Base-by-base conservation (phyloP, 352 stramenopile species). In the Stephanocyclus meneghinianus region DNA sequence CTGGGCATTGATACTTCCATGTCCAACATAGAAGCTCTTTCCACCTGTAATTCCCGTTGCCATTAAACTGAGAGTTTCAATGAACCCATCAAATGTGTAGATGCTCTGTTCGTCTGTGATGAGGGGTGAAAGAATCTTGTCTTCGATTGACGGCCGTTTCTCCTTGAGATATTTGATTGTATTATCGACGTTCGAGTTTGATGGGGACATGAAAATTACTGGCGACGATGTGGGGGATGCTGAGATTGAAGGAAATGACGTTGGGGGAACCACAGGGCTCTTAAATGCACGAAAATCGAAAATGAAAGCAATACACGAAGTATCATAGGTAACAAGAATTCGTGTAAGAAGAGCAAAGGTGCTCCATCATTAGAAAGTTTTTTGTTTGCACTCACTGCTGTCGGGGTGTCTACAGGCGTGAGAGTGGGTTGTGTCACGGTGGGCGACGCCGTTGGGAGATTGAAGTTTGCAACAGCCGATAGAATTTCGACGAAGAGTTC, bases 1-100 rank as follows among this genome's bases (percentile, higher is more conserved):
- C 21, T 51, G 42, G 18, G 26, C 30, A 69, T 71, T 67, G 40
- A n/a, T 69, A 37, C 51, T 47, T 47, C 51, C 62, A 21, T 79
- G 53, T 60, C 76, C 76, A 67, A 83, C 71, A 45, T 78, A 83
- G 47, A 83, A 83, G 45, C 75, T 76, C 32, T 75, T 79, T 7
- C 40, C 50, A 1, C 53, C 30, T 6, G 67, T 65, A 29, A 66
- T 44, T 42, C 71, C 76, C 55, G 59, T 65, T 44, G 69, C 61
- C 37, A 83, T 68, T 2, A 76, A 30, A 15, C 66, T 26, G 5
- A 83, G 37, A 29, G 55, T 55, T 55, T 59, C 53, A n/a, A 65
- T 26, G 42, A 83, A 83, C 26, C 44, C 40, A 50, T 79, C 71
- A 51, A 76, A 83, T 50, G 37, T 71, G 44, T 79, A 83, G 11